A percentile compares a stretch with the other conserved stretches of the same genome.
Evolutionary conservation across 345 rosid genomes (phyloP).

Genomic region (Salix purpurea): DNA sequence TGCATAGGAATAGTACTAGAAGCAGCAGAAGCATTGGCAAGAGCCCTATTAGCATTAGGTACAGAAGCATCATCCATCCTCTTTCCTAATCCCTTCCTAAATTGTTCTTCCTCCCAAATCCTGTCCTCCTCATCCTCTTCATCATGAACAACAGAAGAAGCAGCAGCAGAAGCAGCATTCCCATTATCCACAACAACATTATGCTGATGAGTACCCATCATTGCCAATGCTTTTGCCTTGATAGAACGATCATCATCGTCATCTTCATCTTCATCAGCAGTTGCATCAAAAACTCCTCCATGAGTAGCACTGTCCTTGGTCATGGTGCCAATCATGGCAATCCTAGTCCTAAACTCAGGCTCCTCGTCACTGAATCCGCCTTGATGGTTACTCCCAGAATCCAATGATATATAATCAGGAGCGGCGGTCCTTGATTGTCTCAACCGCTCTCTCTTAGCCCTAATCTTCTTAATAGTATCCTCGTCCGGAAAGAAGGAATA

Average conservation of each 20-base stretch:
- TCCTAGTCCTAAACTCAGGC: constrained; percentile 52
- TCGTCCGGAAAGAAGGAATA: constrained; percentile 32
- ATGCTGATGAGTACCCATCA: neutral
- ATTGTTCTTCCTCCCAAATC: constrained; percentile 92
- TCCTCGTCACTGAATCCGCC: constrained; percentile 86
- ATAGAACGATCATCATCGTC: constrained; percentile 16
- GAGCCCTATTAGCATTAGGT: constrained; percentile 21
- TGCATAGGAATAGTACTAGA: neutral
- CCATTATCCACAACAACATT: neutral
- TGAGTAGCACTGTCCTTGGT: constrained; percentile 31
- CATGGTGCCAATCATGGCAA: constrained; percentile 51
- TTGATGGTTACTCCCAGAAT: constrained; percentile 44
- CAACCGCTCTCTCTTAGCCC: constrained; percentile 63
- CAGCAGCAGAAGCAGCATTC: too few relatives aligned
- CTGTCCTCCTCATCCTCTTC: constrained; percentile 82
- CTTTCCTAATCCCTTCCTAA: constrained; percentile 81
- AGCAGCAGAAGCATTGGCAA: constrained; percentile 19
- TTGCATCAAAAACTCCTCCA: constrained; percentile 72
- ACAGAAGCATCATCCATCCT: constrained; percentile 63
- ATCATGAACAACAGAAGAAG: constrained; percentile 14
- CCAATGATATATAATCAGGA: constrained; percentile 74
- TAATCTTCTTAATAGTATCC: constrained; percentile 56
- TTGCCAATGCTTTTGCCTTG: neutral
- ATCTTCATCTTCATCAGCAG: constrained; percentile 10
- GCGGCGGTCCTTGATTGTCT: constrained; percentile 57